phyloP scores from a whole-genome alignment of 139 green algal genomes.

The Chlorella sp. region DNA sequence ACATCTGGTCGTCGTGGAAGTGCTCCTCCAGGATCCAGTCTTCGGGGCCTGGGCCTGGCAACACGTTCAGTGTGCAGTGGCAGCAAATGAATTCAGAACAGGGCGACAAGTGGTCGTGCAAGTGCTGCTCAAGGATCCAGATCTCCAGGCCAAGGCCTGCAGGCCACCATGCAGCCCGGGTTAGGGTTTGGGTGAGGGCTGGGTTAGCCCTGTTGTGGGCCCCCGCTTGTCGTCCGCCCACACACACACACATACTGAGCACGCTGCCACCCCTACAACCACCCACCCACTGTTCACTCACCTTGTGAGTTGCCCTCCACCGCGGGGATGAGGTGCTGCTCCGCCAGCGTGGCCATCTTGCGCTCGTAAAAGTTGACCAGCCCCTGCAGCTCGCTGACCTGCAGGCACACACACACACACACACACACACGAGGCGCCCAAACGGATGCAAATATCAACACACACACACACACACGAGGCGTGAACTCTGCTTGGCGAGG shows the following conservation, averaged over 20 bases:
- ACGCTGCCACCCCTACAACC: not conserved
- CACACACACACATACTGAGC: too few species aligned
- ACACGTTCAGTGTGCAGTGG: too few species aligned
- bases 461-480: not conserved
- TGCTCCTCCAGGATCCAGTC: slow-evolving; percentile 48
- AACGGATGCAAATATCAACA: too few species aligned
- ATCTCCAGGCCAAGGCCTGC: slow-evolving; percentile 11
- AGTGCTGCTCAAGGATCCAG: slow-evolving; percentile 45
- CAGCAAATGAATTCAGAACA: too few species aligned
- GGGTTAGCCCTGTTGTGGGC: not conserved
- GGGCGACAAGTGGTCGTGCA: slow-evolving; percentile 29
- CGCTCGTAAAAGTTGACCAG: slow-evolving; percentile 45
- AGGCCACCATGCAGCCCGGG: too few species aligned
- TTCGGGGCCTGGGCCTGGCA: slow-evolving; percentile 8
- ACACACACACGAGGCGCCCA: not conserved
- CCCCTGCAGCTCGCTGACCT: slow-evolving; percentile 37
- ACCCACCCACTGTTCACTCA: too few species aligned
- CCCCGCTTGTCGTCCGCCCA: too few species aligned
- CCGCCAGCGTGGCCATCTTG: slow-evolving; percentile 21
- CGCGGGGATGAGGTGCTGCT: slow-evolving; percentile 18
- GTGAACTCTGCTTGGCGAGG: not conserved
- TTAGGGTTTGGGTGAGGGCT: not conserved
- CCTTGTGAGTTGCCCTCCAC: not conserved
- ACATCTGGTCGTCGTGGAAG: slow-evolving; percentile 29
- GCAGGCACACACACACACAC: too few species aligned